Percentiles rank a stretch among this genome's conserved stretches.
phyloP scores from a whole-genome alignment of 805 yeast species.

The Metschnikowia anglica region DNA sequence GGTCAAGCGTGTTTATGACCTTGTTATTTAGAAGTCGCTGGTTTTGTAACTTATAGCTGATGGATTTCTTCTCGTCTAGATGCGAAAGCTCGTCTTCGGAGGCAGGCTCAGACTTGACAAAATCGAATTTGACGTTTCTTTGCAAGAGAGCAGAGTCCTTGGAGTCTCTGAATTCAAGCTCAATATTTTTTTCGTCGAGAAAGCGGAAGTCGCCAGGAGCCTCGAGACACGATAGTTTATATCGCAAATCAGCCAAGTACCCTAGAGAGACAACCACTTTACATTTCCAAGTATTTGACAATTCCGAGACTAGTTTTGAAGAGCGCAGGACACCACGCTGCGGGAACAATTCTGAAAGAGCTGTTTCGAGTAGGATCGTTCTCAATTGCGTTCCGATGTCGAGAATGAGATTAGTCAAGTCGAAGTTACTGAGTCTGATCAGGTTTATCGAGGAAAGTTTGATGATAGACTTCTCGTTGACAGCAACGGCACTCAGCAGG shows the following conservation, averaged over 20 bases:
- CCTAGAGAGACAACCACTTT: constrained; percentile 23
- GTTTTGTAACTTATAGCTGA: constrained; percentile 16
- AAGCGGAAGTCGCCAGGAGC: constrained; percentile 15
- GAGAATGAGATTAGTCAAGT: constrained; percentile 21
- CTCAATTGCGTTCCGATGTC: constrained; percentile 18
- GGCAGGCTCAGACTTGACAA: constrained; percentile 9
- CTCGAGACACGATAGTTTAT: constrained; percentile 12
- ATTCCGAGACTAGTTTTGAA: constrained; percentile 13
- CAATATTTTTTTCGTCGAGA: constrained; percentile 18
- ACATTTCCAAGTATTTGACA: constrained; percentile 25
- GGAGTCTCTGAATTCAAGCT: constrained; percentile 1
- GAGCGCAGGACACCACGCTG: constrained; percentile 12
- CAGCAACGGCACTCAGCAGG: constrained; percentile 22
- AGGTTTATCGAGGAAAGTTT: constrained; percentile 24
- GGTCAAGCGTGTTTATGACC: constrained; percentile 20
- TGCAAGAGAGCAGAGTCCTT: constrained; percentile 12
- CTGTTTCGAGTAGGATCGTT: constrained; percentile 12
- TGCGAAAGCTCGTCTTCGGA: constrained; percentile 15
- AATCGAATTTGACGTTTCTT: constrained; percentile 14
- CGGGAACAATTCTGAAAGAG: constrained; percentile 15
- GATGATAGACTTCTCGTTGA: constrained; percentile 27
- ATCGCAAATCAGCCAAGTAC: constrained; percentile 21
- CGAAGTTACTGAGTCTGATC: constrained; percentile 27
- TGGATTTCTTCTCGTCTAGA: constrained; percentile 19
- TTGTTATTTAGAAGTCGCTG: constrained; percentile 15